These are phyloP conservation scores for Backusella westeae DNA, from an alignment of 192 early-diverging fungal genomes.

Conservation along the genomic window DNA sequence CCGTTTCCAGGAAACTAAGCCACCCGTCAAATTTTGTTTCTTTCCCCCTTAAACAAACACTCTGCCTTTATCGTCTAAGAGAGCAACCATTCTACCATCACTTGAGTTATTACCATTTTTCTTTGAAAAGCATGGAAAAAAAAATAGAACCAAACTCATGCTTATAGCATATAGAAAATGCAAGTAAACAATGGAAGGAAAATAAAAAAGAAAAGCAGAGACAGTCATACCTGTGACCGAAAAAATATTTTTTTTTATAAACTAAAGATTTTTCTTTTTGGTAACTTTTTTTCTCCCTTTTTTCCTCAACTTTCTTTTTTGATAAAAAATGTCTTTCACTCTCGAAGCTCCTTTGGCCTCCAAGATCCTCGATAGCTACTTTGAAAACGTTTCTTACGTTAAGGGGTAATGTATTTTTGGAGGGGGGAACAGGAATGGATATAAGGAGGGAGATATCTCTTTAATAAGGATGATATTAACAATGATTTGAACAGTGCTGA, in stretches of 20 bases:
- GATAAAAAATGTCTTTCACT: slow-evolving; percentile 59
- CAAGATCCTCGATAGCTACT: slow-evolving; percentile 73
- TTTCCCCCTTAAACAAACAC: neutral
- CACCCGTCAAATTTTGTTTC: neutral
- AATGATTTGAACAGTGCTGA: slow-evolving; percentile 48
- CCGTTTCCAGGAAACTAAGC: neutral
- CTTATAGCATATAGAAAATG: neutral
- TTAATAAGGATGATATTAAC: neutral
- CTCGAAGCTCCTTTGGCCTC: slow-evolving; percentile 60
- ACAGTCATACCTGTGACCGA: slow-evolving; percentile 16
- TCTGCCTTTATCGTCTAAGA: neutral
- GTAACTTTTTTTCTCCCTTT: neutral
- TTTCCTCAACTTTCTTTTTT: slow-evolving; percentile 7
- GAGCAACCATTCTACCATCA: neutral
- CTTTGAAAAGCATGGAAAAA: neutral
- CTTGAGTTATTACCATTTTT: too few relatives aligned
- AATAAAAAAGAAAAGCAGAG: neutral
- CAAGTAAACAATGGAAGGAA: neutral
- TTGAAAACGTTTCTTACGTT: slow-evolving; percentile 75
- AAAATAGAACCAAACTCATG: neutral
- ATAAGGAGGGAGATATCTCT: neutral
- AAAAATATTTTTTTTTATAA: slow-evolving; percentile 20
- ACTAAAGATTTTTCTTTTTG: slow-evolving; percentile 14
- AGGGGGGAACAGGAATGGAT: neutral
- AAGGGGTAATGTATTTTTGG: slow-evolving; percentile 57